Conservation (phyloP, 2,329 filamentous ascomycete genomes). For the Rutstroemia sp. region DNA sequence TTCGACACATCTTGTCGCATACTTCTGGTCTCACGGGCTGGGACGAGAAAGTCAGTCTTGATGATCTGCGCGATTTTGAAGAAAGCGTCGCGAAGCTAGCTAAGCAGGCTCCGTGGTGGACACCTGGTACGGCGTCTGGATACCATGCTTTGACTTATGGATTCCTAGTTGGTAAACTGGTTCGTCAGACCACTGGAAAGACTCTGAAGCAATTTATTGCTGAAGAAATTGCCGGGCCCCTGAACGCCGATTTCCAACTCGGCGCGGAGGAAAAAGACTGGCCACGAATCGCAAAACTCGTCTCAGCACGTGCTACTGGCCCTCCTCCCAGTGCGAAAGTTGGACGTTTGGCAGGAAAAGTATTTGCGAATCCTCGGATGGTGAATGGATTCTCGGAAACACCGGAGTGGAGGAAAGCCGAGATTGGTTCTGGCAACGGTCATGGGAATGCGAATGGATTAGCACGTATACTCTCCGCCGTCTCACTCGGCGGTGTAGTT, state of each 20-base stretch:
- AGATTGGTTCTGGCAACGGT: constrained; percentile 38
- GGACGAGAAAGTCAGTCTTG: not conserved
- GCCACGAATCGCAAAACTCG: not conserved
- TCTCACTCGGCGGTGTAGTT: not conserved
- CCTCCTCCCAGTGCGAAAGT: constrained; percentile 5
- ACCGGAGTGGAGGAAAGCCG: constrained; percentile 29
- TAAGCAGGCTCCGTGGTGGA: constrained; percentile 37
- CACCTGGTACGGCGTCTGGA: constrained; percentile 35
- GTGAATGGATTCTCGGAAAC: not conserved
- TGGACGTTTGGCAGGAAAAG: not conserved
- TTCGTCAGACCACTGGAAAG: constrained; percentile 35
- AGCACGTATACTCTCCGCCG: constrained; percentile 17
- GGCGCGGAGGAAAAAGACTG: constrained; percentile 3
- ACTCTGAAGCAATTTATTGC: constrained; percentile 36
- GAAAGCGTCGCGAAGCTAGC: constrained; percentile 23
- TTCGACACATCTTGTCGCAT: not conserved
- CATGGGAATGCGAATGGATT: constrained; percentile 38
- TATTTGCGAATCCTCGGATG: not conserved
- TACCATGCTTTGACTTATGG: constrained; percentile 37
- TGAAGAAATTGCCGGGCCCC: constrained; percentile 1
- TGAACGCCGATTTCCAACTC: constrained; percentile 10
- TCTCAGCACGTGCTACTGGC: too few species aligned
- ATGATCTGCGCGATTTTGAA: not conserved
- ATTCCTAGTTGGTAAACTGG: constrained; percentile 37
- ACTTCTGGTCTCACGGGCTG: not conserved